Conservation (phyloP, 164 flowering plant species). For the Vitis cinerea region DNA sequence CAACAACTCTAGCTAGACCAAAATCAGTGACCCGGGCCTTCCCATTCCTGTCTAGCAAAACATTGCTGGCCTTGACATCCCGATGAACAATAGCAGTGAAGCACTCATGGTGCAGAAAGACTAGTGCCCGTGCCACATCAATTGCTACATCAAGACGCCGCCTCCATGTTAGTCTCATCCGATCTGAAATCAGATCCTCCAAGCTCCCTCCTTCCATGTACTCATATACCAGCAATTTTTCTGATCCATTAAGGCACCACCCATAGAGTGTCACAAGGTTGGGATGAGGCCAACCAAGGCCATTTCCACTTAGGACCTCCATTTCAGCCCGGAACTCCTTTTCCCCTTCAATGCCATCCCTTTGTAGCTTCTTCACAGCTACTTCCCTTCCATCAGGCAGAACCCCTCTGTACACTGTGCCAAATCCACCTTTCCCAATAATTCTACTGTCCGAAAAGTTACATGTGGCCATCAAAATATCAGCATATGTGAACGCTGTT, state of each 20-base stretch:
- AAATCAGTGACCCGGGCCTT: constrained; percentile 75
- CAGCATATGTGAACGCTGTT: constrained; percentile 65
- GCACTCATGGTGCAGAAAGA: constrained; percentile 86
- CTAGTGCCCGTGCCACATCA: constrained; percentile 75
- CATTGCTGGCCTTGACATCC: constrained; percentile 92
- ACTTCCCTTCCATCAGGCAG: constrained; percentile 81
- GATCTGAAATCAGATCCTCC: constrained; percentile 65
- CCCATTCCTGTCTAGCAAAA: constrained; percentile 67
- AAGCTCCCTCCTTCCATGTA: constrained; percentile 90
- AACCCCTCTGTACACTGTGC: constrained; percentile 70
- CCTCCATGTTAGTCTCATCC: constrained; percentile 48
- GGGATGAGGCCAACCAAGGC: constrained; percentile 78
- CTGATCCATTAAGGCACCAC: constrained; percentile 78
- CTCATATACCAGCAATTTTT: constrained; percentile 76
- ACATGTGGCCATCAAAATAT: constrained; percentile 68
- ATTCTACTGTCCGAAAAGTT: constrained; percentile 64
- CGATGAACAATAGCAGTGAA: constrained; percentile 78
- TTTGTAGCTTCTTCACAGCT: constrained; percentile 81
- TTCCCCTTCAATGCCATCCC: constrained; percentile 83
- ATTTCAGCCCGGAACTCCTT: constrained; percentile 81
- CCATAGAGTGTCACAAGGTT: constrained; percentile 84
- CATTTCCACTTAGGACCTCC: constrained; percentile 73
- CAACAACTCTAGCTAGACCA: constrained; percentile 78
- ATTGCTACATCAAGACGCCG: constrained; percentile 60
- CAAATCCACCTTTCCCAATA: constrained; percentile 81